Conservation (phyloP, 495 filamentous ascomycete genomes). For the Penicillium nucicola region DNA sequence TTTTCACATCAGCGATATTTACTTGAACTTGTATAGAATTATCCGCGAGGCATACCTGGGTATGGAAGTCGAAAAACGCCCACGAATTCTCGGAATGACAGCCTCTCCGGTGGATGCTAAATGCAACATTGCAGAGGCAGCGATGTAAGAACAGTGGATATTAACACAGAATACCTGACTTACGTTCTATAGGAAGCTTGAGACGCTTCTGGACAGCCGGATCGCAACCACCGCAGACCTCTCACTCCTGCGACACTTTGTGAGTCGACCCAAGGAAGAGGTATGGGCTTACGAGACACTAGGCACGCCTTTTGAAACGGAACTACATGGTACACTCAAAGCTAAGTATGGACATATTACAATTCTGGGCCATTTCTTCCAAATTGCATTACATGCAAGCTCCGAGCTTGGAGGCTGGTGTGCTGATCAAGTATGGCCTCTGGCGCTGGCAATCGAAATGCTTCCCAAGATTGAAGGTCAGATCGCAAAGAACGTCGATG, state of each 20-base stretch:
- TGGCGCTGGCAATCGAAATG: conserved; percentile 66
- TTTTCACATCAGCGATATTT: not conserved
- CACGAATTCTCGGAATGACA: conserved; percentile 94
- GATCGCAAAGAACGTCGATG: conserved; percentile 42
- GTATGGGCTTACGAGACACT: conserved; percentile 56
- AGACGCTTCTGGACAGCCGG: conserved; percentile 70
- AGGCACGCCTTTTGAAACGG: conserved; percentile 55
- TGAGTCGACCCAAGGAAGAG: conserved; percentile 60
- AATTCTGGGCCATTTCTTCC: conserved; percentile 57
- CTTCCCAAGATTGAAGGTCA: conserved; percentile 58
- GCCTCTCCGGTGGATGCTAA: conserved; percentile 92
- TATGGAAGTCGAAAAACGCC: conserved; percentile 46
- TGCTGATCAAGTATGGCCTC: conserved; percentile 76
- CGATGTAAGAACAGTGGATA: conserved; percentile 39
- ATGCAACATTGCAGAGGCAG: conserved; percentile 64
- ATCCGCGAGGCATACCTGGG: conserved; percentile 80
- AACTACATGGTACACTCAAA: conserved; percentile 57
- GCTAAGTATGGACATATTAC: conserved; percentile 53
- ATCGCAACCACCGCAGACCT: conserved; percentile 80
- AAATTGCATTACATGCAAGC: conserved; percentile 53
- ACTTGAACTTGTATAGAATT: conserved; percentile 51
- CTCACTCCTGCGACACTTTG: conserved; percentile 53
- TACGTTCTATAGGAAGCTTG: conserved; percentile 56
- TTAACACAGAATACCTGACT: not conserved
- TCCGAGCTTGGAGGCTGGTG: conserved; percentile 81